Evolutionary conservation across 768 basidiomycete species (phyloP).

Genomic region (Lactifluus echinatus): DNA sequence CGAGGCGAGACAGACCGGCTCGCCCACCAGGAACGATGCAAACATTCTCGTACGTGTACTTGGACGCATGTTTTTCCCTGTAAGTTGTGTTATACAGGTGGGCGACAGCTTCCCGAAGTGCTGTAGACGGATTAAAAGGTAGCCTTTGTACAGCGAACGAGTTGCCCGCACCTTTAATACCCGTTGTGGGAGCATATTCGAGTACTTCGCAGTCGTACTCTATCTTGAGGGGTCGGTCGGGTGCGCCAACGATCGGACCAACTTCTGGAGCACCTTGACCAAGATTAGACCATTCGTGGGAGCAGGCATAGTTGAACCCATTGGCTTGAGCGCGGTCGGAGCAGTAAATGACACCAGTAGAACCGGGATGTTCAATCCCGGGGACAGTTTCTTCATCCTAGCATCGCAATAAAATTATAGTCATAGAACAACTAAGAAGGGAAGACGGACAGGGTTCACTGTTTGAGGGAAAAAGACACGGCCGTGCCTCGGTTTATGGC

Average conservation of each 20-base stretch:
- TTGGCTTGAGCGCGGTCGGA: slow-evolving; percentile 94
- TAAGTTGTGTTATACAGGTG: slow-evolving; percentile 84
- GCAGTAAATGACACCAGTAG: slow-evolving; percentile 70
- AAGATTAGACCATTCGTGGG: slow-evolving; percentile 78
- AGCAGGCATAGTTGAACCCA: slow-evolving; percentile 73
- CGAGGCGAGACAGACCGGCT: slow-evolving; percentile 81
- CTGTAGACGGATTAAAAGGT: slow-evolving; percentile 29
- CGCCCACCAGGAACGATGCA: slow-evolving; percentile 94
- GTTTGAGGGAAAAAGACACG: slow-evolving; percentile 48
- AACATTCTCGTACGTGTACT: slow-evolving; percentile 89
- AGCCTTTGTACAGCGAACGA: background rate
- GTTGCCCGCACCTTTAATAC: slow-evolving; percentile 57
- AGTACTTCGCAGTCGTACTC: slow-evolving; percentile 60
- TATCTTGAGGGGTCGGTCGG: slow-evolving; percentile 55
- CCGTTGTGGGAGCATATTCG: slow-evolving; percentile 91
- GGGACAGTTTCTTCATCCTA: slow-evolving; percentile 87
- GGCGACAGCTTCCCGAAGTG: slow-evolving; percentile 83
- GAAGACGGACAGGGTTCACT: slow-evolving; percentile 49
- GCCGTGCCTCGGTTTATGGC: slow-evolving; percentile 51
- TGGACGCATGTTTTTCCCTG: slow-evolving; percentile 66
- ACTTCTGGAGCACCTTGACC: slow-evolving; percentile 93
- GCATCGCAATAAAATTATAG: background rate
- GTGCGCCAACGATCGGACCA: slow-evolving; percentile 71
- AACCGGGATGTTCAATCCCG: slow-evolving; percentile 71
- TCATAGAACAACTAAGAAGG: background rate